Evolutionary conservation across 208 protist genomes (phyloP), one percentile per base, ranked within the genome.

Genomic region (Blastocrithidia nonstop): DNA sequence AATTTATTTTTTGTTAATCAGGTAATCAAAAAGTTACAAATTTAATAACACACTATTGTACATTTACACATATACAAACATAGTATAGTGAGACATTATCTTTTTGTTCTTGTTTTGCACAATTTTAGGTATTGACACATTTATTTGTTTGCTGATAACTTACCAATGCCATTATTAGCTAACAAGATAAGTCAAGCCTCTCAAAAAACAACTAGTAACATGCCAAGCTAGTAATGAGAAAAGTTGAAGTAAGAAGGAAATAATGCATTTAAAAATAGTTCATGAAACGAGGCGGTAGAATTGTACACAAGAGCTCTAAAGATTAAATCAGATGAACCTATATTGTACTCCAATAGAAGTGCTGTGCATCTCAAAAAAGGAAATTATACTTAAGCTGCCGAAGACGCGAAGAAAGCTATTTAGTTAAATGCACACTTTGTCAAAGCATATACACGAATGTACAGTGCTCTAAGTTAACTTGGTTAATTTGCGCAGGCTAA

Each of bases 301-400:
- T 55, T 69, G 19, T 97, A 95, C 49, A 81, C 63, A 22, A 50
- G 73, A 24, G 94, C 84, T 8, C 90, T 97, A 52, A 58, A 76
- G 16, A 45, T 52, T 0, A 70, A 78, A 8, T 43, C 51, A 15
- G 29, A 49, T 11, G 61, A 76, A 58, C 60, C 94, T 20, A 74
- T 95, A 15, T 60, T 96, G 13, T 94, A 86, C 57, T 92, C 77
- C 29, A 97, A 97, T 63, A 71, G 94, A 42, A 88, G 77, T 31
- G 90, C 92, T 26, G 76, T 71, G 40, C 87, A 89, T 59, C 54
- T 86, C 20, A 63, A 85, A 37, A 52, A 68, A 31, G 50, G 50
- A 0, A 57, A 86, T 26, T 83, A 70, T 51, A 33, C 53, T 6
- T 43, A 61, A 20, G 83, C 79, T 6, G 48, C 58, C 6, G 42